Base-by-base conservation (phyloP, 352 stramenopile species). In the Phytophthora cactorum region DNA sequence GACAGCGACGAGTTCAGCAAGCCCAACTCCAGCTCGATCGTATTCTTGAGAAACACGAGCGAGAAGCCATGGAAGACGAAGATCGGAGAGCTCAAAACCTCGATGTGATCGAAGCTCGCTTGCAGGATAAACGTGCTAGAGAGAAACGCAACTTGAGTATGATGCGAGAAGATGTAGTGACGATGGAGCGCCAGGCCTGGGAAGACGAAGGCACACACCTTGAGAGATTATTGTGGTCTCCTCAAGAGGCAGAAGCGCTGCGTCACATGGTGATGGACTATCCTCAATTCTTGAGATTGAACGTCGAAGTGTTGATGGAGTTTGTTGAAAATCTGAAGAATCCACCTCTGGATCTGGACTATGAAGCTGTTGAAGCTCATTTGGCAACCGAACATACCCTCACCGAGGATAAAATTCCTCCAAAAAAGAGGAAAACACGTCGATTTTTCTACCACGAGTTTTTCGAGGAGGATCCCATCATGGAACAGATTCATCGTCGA, bases 401-500 rank as follows among this genome's bases (percentile, higher is more conserved):
- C 28, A 51, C 59, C 6, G 47, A 79, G 22, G 71, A 84, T 0
- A 66, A 68, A 5, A 68, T 89, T 0, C 79, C 75, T 4, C 58
- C 32, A 2, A 85, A 79, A 52, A 86, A 82, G 39, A 68, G 77
- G 4, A 83, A 79, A 29, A 69, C 63, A 7, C 77, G 77, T 5
- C 73, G 74, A 44, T 91, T 91, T 55, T 91, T 91, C 62, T 91
- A 89, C 53, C 82, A 91, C 47, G 81, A 91, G 51, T 91, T 88
- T 55, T 89, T 88, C 52, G 79, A 91, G 61, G 73, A 86, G 15
- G 81, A 91, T 41, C 72, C 73, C 0, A 79, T 89, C 17, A 66
- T 89, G 41, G 43, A 34, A 14, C 47, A 44, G 11, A 77, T 69
- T 59, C 54, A 63, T 6, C 45, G 41, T 12, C 63, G 59, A 28